Base-by-base conservation (phyloP, 2,329 filamentous ascomycete species). In the Triangularia verruculosa region DNA sequence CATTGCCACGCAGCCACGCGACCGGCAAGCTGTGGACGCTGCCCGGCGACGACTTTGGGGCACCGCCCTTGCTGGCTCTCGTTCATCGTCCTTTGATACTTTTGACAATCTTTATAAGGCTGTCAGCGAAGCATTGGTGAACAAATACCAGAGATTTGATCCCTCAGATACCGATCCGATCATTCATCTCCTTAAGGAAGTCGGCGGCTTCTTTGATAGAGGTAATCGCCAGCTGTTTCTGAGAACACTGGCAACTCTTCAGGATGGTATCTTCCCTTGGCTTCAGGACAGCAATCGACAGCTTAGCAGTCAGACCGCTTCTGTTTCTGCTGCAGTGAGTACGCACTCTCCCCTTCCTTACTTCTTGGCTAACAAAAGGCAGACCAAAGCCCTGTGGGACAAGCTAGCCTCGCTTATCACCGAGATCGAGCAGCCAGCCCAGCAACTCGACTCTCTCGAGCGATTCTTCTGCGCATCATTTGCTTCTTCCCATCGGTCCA, bases 21-120 rank as follows among this genome's bases (percentile, higher is more conserved):
- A 88, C 68, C 80, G 80, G 6, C 83, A 87, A 66, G 83, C 86
- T 11, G 77, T 92, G 4, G 89, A 92, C 63, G 82, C 85, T 59
- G 87, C 86, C 60, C 81, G 85, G 57, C 84, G 85, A 57, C 82
- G 82, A n/a, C 77, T 93, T 0, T 92, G 89, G 89, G 86, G 86
- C 3, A 83, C 82, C 1, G 72, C 75, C 0, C 74, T 74, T 34
- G 74, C 76, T 0, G 78, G 78, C 13, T 71, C 76, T 2, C 78
- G 78, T 59, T 74, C 75, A 1, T 67, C 78, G 43, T 78, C 78
- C 4, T 83, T 80, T 64, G 84, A 93, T 70, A 86, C 89, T 0
- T 91, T 89, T 67, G 83, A 88, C 60, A 79, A 85, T 60, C 75
- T 96, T 0, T 90, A 93, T 71, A 82, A 81, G 52, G 80, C 89